A percentile compares a stretch with the other conserved stretches of the same genome.
Conservation (phyloP, 176 grass and related monocot species). For the Avena eriantha region DNA sequence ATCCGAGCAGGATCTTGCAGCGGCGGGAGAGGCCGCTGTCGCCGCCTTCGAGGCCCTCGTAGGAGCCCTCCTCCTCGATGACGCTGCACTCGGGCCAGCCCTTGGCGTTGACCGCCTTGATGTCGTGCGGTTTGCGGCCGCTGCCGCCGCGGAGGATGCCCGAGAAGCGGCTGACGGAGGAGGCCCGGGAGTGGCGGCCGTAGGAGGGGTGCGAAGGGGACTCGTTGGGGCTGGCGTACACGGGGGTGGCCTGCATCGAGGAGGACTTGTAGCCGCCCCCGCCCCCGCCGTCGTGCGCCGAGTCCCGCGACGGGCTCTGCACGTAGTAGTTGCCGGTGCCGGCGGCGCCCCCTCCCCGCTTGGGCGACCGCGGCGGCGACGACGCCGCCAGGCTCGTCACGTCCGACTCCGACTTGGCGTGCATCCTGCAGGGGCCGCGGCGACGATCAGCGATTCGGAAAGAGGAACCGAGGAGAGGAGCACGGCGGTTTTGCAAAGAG, state of each 20-base stretch:
- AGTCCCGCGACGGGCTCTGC: conserved; percentile 97
- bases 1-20: conserved; percentile 62
- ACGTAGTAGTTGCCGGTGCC: conserved; percentile 70
- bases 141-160: conserved; percentile 63
- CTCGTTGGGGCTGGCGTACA: conserved; percentile 94
- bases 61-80: conserved; percentile 86
- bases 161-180: conserved; percentile 95
- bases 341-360: conserved; percentile 61
- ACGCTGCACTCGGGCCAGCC: conserved; percentile 96
- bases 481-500: not conserved
- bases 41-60: conserved; percentile 72
- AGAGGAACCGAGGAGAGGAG: not conserved
- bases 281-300: conserved; percentile 73
- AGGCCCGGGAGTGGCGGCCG: conserved; percentile 80
- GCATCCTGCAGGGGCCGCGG: conserved; percentile 42
- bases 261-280: conserved; percentile 89
- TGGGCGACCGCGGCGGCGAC: conserved; percentile 86
- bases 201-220: conserved; percentile 91
- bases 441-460: not conserved
- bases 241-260: conserved; percentile 92
- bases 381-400: conserved; percentile 94
- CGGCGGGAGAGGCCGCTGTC: conserved; percentile 68
- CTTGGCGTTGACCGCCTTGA: conserved; percentile 75
- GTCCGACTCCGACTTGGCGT: conserved; percentile 92
- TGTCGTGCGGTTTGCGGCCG: conserved; percentile 22